These are phyloP conservation scores for Fragaria ananassa DNA, from an alignment of 306 rosid genomes.

Conservation along the genomic window DNA sequence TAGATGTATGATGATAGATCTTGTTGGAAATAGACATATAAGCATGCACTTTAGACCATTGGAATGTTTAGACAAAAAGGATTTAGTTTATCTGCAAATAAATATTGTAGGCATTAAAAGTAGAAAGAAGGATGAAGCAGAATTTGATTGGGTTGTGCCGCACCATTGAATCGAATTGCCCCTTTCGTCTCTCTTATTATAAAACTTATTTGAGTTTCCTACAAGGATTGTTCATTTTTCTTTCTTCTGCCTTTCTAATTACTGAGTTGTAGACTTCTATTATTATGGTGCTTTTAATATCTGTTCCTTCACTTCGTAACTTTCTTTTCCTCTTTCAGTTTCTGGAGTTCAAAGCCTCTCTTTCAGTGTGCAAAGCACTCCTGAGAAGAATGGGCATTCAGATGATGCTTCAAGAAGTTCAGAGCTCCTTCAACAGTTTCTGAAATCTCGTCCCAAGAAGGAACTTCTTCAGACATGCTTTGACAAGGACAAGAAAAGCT, in stretches of 20 bases:
- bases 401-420: slow-evolving; percentile 76
- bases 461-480: slow-evolving; percentile 55
- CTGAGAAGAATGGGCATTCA: slow-evolving; percentile 70
- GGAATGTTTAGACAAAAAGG: not conserved
- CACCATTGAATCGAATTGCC: not conserved
- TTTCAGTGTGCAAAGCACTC: slow-evolving; percentile 79
- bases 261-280: not conserved
- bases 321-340: slow-evolving; percentile 46
- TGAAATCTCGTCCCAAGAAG: slow-evolving; percentile 73
- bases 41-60: not conserved
- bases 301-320: slow-evolving; percentile 14
- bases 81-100: not conserved
- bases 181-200: not conserved
- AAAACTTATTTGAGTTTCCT: not conserved
- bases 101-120: not conserved
- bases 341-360: slow-evolving; percentile 78
- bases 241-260: not conserved
- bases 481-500: slow-evolving; percentile 60
- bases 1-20: not conserved
- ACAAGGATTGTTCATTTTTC: not conserved
- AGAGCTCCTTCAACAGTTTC: slow-evolving; percentile 66
- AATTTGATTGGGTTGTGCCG: not conserved
- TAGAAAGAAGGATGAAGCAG: not conserved
- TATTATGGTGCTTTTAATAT: slow-evolving; percentile 16
- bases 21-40: not conserved